Evolutionary conservation across 352 stramenopile species (phyloP).

Genomic region (Globisporangium camurandrum): DNA sequence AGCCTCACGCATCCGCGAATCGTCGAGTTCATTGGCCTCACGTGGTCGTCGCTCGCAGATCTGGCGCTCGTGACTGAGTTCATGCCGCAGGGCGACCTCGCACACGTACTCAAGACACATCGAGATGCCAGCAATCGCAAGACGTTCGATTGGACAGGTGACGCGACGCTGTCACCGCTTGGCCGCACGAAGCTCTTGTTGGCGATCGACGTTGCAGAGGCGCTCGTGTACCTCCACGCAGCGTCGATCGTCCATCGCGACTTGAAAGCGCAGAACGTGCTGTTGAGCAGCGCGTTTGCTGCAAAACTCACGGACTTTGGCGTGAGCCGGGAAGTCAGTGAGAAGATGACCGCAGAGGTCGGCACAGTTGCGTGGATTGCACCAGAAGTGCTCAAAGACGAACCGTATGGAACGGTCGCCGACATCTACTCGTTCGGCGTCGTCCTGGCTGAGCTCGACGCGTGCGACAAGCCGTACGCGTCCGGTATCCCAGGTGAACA

Average conservation of each 20-base stretch:
- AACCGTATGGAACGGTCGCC: slow-evolving; percentile 32
- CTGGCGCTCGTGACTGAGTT: slow-evolving; percentile 22
- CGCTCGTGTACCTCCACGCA: slow-evolving; percentile 26
- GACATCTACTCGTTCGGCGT: slow-evolving; percentile 60
- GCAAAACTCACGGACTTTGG: slow-evolving; percentile 22
- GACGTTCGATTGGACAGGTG: slow-evolving; percentile 23
- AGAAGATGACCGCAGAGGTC: slow-evolving; percentile 38
- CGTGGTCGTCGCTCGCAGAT: slow-evolving; percentile 15
- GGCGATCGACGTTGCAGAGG: slow-evolving; percentile 18
- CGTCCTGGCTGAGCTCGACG: slow-evolving; percentile 42
- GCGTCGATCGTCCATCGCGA: slow-evolving; percentile 44
- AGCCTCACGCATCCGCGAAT: slow-evolving; percentile 19
- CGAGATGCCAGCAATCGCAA: slow-evolving; percentile 11
- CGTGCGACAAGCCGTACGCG: slow-evolving; percentile 34
- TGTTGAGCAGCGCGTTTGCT: slow-evolving; percentile 25
- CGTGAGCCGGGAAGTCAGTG: slow-evolving; percentile 26
- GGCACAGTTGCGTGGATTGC: slow-evolving; percentile 51
- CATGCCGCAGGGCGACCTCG: slow-evolving; percentile 25
- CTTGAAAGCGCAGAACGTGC: slow-evolving; percentile 50
- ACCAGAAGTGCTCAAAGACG: slow-evolving; percentile 40
- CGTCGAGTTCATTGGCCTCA: slow-evolving; percentile 18
- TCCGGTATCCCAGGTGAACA: slow-evolving; percentile 12
- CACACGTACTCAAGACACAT: slow-evolving; percentile 13
- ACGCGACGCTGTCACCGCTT: background rate
- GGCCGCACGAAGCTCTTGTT: slow-evolving; percentile 11